phyloP scores from a whole-genome alignment of 2,329 filamentous ascomycete genomes.

The Pseudogymnoascus sp. region DNA sequence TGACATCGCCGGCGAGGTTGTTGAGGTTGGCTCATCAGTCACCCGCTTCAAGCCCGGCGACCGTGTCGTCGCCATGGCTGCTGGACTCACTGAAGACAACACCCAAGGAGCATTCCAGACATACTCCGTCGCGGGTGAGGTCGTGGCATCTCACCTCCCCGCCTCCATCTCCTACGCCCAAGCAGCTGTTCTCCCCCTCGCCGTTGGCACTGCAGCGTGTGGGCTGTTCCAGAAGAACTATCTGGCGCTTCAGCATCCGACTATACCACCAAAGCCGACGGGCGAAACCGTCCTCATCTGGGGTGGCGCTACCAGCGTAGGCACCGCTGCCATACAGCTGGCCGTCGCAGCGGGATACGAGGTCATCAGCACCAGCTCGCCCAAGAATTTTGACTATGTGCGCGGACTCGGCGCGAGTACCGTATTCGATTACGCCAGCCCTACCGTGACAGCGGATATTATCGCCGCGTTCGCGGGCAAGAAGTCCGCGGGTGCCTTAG shows the following conservation, averaged over 20 bases:
- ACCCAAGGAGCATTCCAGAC: slow-evolving; percentile 27
- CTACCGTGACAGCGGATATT: slow-evolving; percentile 24
- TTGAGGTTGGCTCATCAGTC: slow-evolving; percentile 13
- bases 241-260: slow-evolving; percentile 20
- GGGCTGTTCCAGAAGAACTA: slow-evolving; percentile 25
- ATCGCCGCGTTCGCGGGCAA: slow-evolving; percentile 26
- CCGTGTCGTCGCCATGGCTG: slow-evolving; percentile 29
- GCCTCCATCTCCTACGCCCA: slow-evolving; percentile 25
- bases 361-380: slow-evolving; percentile 32
- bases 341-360: slow-evolving; percentile 33
- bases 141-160: slow-evolving; percentile 25
- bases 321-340: slow-evolving; percentile 34
- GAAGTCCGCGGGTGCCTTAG: slow-evolving; percentile 27
- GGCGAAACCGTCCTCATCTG: slow-evolving; percentile 15
- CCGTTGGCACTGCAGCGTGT: slow-evolving; percentile 27
- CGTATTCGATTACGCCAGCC: slow-evolving; percentile 33
- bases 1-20: slow-evolving; percentile 17
- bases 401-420: slow-evolving; percentile 32
- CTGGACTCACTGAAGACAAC: slow-evolving; percentile 29
- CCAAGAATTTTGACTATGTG: slow-evolving; percentile 31
- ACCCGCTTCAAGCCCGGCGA: slow-evolving; percentile 11
- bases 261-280: slow-evolving; percentile 15
- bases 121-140: slow-evolving; percentile 23
- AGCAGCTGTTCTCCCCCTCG: slow-evolving; percentile 30
- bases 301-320: slow-evolving; percentile 18